These are phyloP conservation scores for Acanthamoeba culbertsoni DNA, from an alignment of 208 protist genomes.

Conservation along the genomic window DNA sequence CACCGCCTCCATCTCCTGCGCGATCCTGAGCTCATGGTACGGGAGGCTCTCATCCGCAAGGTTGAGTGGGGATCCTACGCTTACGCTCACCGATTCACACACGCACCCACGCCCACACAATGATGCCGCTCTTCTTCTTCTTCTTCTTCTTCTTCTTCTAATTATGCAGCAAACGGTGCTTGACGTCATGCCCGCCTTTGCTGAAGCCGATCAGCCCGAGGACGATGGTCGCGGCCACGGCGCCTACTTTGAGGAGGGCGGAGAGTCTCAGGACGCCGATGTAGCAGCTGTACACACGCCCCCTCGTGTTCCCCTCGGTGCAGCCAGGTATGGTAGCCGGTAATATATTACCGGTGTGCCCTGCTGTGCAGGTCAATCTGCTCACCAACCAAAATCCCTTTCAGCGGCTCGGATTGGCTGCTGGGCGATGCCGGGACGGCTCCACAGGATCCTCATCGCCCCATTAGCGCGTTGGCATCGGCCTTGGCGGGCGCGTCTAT, in stretches of 20 bases:
- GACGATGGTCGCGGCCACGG: neutral
- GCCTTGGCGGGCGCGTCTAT: neutral
- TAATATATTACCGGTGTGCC: neutral
- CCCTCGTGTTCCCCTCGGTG: neutral
- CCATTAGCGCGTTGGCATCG: neutral
- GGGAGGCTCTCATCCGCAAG: neutral
- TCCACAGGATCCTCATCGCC: neutral
- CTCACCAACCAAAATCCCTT: too few relatives aligned
- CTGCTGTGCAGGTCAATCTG: too few relatives aligned
- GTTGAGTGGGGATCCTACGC: neutral
- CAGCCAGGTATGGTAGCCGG: neutral
- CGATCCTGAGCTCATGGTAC: slow-evolving; percentile 59
- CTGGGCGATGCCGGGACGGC: neutral
- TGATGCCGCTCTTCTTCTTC: neutral
- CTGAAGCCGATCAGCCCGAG: slow-evolving; percentile 12
- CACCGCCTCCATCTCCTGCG: slow-evolving; percentile 75
- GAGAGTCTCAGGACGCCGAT: neutral
- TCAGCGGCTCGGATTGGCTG: neutral
- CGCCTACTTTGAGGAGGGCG: neutral
- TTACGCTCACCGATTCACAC: neutral
- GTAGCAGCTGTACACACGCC: neutral
- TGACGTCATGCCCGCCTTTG: slow-evolving; percentile 55
- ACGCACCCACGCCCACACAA: neutral
- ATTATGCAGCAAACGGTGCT: slow-evolving; percentile 45
- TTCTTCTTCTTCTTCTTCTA: neutral